Evolutionary conservation across 805 yeast genomes (phyloP).

Genomic region (Metschnikowia santaceciliae): DNA sequence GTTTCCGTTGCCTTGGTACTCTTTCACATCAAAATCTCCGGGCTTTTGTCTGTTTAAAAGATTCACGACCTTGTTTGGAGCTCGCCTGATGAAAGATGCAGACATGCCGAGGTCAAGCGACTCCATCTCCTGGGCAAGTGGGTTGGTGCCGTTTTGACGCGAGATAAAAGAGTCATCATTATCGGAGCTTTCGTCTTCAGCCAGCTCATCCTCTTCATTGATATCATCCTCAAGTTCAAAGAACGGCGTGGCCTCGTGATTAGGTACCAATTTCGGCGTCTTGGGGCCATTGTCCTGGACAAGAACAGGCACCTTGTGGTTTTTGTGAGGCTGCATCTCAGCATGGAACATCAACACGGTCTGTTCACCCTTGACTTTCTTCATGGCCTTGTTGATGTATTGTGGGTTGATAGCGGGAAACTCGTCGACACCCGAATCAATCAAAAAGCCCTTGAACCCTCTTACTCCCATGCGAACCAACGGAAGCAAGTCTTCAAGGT

Average conservation of each 20-base stretch:
- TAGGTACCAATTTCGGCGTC: conserved; percentile 25
- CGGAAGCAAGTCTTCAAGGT: conserved; percentile 65
- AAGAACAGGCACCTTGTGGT: conserved; percentile 20
- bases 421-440: conserved; percentile 95
- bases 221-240: conserved; percentile 17
- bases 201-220: conserved; percentile 12
- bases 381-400: conserved; percentile 67
- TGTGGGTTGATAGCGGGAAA: conserved; percentile 74
- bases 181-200: conserved; percentile 5
- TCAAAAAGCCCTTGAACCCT: conserved; percentile 90
- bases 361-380: conserved; percentile 52
- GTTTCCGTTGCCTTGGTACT: conserved; percentile 25
- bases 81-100: conserved; percentile 36
- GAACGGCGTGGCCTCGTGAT: conserved; percentile 18
- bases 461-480: conserved; percentile 82
- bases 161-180: conserved; percentile 6
- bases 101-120: conserved; percentile 36
- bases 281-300: conserved; percentile 22
- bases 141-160: not conserved
- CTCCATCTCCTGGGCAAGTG: conserved; percentile 26
- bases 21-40: conserved; percentile 24
- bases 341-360: conserved; percentile 92
- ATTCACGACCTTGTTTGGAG: conserved; percentile 36
- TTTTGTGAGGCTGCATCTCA: conserved; percentile 59
- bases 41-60: conserved; percentile 21